These are phyloP conservation scores for Prinsepia uniflora DNA, from an alignment of 306 rosid genomes.

Conservation along the genomic window DNA sequence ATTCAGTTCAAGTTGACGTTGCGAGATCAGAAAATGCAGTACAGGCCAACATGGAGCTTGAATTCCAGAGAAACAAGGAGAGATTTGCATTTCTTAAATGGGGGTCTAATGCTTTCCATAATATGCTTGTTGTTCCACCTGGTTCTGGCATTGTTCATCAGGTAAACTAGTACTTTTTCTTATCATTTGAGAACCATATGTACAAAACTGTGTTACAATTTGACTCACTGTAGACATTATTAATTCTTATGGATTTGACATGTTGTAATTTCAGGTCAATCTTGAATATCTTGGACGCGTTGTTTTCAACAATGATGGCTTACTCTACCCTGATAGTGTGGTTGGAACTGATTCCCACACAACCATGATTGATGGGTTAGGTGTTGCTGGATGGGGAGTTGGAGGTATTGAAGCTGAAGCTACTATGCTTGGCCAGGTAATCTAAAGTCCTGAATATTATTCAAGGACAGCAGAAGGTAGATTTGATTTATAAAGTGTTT, in stretches of 20 bases:
- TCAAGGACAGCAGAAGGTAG: not conserved
- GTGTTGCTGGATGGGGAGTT: constrained; percentile 98
- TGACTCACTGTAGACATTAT: not conserved
- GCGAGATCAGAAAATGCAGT: constrained; percentile 81
- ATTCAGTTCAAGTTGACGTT: constrained; percentile 93
- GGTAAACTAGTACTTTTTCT: constrained; percentile 39
- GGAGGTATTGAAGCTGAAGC: constrained; percentile 99
- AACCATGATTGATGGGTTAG: constrained; percentile 93
- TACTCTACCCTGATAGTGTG: constrained; percentile 93
- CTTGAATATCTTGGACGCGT: constrained; percentile 95
- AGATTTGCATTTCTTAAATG: constrained; percentile 92
- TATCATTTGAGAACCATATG: not conserved
- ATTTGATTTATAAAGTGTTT: not conserved
- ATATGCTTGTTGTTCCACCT: constrained; percentile 96
- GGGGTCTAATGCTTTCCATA: constrained; percentile 87
- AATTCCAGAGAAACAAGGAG: constrained; percentile 82
- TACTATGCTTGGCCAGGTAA: constrained; percentile 95
- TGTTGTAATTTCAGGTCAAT: constrained; percentile 63
- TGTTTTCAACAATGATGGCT: constrained; percentile 77
- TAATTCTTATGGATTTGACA: not conserved
- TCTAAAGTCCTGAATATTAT: constrained; percentile 18
- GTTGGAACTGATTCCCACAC: constrained; percentile 97
- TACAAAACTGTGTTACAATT: not conserved
- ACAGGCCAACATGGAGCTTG: constrained; percentile 91
- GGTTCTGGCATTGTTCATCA: constrained; percentile 95